Evolutionary conservation across 768 basidiomycete species (phyloP).

Genomic region (Phaeotremella fagi): DNA sequence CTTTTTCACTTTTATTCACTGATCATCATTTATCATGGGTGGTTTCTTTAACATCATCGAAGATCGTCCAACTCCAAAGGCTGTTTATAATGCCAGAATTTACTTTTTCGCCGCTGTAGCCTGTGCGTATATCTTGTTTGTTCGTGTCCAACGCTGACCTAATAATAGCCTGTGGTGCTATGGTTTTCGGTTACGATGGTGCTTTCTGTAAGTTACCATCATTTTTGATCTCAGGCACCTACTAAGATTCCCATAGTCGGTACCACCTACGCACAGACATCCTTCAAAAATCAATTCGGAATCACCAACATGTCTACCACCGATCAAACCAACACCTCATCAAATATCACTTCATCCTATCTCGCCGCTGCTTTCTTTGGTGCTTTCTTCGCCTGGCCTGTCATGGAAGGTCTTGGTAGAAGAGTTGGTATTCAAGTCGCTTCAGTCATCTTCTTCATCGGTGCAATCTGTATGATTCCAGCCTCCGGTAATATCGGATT

Average conservation of each 20-base stretch:
- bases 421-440: conserved; percentile 48
- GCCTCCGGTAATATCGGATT: conserved; percentile 22
- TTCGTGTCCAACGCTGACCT: too few species aligned
- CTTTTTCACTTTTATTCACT: too few species aligned
- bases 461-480: conserved; percentile 49
- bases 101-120: conserved; percentile 6
- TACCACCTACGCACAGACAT: conserved; percentile 50
- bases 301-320: conserved; percentile 45
- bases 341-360: conserved; percentile 54
- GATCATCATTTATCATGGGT: background rate
- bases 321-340: conserved; percentile 48
- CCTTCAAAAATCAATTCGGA: conserved; percentile 54
- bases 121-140: background rate
- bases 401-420: conserved; percentile 51
- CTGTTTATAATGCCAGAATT: conserved; percentile 10
- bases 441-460: conserved; percentile 50
- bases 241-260: too few species aligned
- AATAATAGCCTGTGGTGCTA: background rate
- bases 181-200: conserved; percentile 3
- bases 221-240: too few species aligned
- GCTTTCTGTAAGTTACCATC: too few species aligned
- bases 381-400: conserved; percentile 31
- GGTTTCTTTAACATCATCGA: conserved; percentile 5
- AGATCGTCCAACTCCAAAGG: conserved; percentile 10
- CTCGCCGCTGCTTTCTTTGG: conserved; percentile 52